A percentile compares a stretch with the other conserved stretches of the same genome.
Evolutionary conservation across 2,329 filamentous ascomycete genomes (phyloP).

Genomic region (Ophiostoma triangulosporum): DNA sequence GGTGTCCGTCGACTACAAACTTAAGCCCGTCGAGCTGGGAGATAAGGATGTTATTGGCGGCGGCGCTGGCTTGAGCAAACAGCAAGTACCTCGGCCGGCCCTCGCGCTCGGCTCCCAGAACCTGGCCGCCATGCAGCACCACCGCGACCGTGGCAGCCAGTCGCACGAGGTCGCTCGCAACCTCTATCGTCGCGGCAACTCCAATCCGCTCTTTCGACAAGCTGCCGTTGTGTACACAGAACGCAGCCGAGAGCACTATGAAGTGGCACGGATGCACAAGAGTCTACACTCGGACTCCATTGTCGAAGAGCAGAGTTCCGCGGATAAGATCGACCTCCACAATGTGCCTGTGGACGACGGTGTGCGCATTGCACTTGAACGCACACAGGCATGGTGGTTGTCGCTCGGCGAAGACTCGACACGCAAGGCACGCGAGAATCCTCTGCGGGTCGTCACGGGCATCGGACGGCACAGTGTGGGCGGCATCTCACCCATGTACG

Average conservation of each 20-base stretch:
- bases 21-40: constrained; percentile 24
- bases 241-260: constrained; percentile 50
- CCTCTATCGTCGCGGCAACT: constrained; percentile 39
- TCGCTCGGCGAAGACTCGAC: constrained; percentile 51
- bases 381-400: constrained; percentile 64
- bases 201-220: constrained; percentile 59
- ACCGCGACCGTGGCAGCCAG: constrained; percentile 8
- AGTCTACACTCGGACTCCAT: constrained; percentile 56
- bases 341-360: constrained; percentile 71
- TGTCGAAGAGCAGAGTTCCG: constrained; percentile 54
- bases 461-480: constrained; percentile 64
- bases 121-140: neutral
- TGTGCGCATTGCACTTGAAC: constrained; percentile 58
- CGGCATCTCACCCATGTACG: constrained; percentile 62
- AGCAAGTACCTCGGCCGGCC: neutral
- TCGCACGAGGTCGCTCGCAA: constrained; percentile 26
- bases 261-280: constrained; percentile 41
- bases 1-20: constrained; percentile 25
- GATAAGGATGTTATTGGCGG: constrained; percentile 20
- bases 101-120: neutral
- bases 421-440: constrained; percentile 29
- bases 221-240: constrained; percentile 66
- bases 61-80: neutral
- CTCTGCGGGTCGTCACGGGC: constrained; percentile 70
- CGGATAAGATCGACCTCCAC: constrained; percentile 69